Evolutionary conservation across 139 green algal genomes (phyloP), one percentile per base, ranked within the genome.

Genomic region (Closterium sp.): DNA sequence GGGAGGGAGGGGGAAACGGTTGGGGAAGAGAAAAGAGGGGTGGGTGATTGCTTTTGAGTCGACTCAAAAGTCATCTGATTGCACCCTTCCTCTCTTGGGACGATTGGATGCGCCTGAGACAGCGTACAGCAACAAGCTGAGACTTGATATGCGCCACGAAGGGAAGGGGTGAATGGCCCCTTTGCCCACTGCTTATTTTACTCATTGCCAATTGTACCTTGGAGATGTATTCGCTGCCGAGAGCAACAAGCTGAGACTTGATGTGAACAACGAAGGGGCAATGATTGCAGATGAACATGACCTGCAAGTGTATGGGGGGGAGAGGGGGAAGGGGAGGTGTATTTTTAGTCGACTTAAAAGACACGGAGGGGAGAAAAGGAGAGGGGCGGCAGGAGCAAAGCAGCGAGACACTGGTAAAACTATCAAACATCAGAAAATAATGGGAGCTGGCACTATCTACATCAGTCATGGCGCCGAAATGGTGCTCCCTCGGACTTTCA

Each of bases 211-310:
- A 76, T 16, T 87, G 33, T 66, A 87, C 55, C 66, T 84, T 55
- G 28, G 55, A 43, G 4, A 92, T 92, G 35, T 92, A 92, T 2
- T 89, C 84, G 28, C 66, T 31, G 84, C 36, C 86, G 33, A 93
- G 28, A n/a, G 84, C 85, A 34, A 83, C 34, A 4, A 93, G 34
- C 83, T 95, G 84, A 86, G n/a, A 85, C 93, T 97, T 97, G 3
- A 98, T 90, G 87, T 96, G 95, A 0, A 96, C 89, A 1, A 98
- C 96, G 92, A 97, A 97, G 34, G 96, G 96, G 93, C 97, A 97
- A 91, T 98, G 97, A 86, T 97, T 97, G 93, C 96, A 98, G 81
- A 98, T 96, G 87, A 98, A 97, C 93, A 96, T 96, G 28, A 98
- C 87, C 9, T 91, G 87, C 16, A 4, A 19, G 2, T 4, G 8